Percentiles rank a stretch among this genome's conserved stretches.
Conservation (phyloP, 2,329 filamentous ascomycete genomes). For the Pyrenochaeta sp. region DNA sequence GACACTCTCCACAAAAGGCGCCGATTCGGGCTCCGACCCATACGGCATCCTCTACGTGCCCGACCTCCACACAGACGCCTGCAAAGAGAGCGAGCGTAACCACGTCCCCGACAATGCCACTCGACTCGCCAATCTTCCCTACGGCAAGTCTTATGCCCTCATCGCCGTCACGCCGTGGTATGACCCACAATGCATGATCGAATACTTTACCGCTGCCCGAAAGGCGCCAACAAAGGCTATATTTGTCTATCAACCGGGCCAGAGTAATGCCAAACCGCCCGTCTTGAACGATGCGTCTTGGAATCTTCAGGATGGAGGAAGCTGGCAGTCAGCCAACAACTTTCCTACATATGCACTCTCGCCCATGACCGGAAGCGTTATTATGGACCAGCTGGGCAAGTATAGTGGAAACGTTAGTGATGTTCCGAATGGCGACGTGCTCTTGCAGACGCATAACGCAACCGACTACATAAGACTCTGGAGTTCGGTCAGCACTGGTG, state of each 20-base stretch:
- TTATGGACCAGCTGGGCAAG: conserved; percentile 74
- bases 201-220: conserved; percentile 72
- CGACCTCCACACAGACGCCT: conserved; percentile 68
- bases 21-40: conserved; percentile 67
- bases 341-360: conserved; percentile 87
- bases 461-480: conserved; percentile 60
- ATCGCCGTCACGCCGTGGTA: conserved; percentile 91
- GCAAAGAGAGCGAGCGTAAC: conserved; percentile 67
- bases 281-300: conserved; percentile 69
- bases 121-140: conserved; percentile 70
- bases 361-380: conserved; percentile 67
- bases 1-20: conserved; percentile 75
- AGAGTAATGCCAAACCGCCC: conserved; percentile 67
- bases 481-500: conserved; percentile 57
- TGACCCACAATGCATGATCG: conserved; percentile 72
- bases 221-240: conserved; percentile 65
- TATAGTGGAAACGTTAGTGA: conserved; percentile 79
- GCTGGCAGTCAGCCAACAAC: conserved; percentile 74
- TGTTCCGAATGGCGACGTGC: conserved; percentile 48
- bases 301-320: conserved; percentile 71
- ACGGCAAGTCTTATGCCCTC: conserved; percentile 70
- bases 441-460: conserved; percentile 48
- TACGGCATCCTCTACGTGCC: conserved; percentile 88
- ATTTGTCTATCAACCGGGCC: conserved; percentile 62
- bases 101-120: conserved; percentile 80